These are phyloP conservation scores for Leptodontidium sp. DNA, from an alignment of 2,329 filamentous ascomycete genomes.

Conservation along the genomic window DNA sequence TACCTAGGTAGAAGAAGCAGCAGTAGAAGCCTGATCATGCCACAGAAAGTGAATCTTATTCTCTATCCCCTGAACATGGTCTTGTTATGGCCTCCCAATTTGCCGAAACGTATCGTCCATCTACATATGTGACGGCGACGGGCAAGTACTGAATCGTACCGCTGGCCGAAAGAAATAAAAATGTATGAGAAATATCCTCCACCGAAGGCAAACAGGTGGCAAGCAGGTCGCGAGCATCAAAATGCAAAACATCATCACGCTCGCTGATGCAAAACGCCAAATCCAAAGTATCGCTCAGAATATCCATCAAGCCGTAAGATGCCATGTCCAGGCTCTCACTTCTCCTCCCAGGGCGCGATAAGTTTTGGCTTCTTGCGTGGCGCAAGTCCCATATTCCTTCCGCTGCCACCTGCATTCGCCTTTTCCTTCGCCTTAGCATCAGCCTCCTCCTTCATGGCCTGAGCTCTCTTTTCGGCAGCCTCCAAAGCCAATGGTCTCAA, in stretches of 20 bases:
- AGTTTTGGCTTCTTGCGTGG: constrained; percentile 14
- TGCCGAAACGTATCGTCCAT: no score
- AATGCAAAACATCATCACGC: not conserved
- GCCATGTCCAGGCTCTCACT: not conserved
- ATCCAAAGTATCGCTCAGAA: not conserved
- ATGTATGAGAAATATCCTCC: not conserved
- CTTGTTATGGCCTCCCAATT: no score
- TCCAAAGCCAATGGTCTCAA: constrained; percentile 31
- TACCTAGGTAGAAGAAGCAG: no score
- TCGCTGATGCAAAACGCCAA: constrained; percentile 7
- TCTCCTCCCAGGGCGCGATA: constrained; percentile 25
- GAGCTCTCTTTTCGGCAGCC: constrained; percentile 32
- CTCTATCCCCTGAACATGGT: no score
- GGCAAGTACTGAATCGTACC: not conserved
- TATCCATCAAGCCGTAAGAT: not conserved
- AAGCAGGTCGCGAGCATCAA: not conserved
- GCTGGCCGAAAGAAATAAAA: not conserved
- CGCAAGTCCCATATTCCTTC: no score
- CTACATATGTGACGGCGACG: no score
- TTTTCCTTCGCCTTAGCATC: constrained; percentile 7
- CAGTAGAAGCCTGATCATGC: no score
- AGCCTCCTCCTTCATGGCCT: constrained; percentile 9
- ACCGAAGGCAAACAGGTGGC: not conserved
- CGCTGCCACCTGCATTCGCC: not conserved
- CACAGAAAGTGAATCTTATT: no score